Evolutionary conservation across 2,329 filamentous ascomycete genomes (phyloP).

Genomic region (Alternaria ethzedia): DNA sequence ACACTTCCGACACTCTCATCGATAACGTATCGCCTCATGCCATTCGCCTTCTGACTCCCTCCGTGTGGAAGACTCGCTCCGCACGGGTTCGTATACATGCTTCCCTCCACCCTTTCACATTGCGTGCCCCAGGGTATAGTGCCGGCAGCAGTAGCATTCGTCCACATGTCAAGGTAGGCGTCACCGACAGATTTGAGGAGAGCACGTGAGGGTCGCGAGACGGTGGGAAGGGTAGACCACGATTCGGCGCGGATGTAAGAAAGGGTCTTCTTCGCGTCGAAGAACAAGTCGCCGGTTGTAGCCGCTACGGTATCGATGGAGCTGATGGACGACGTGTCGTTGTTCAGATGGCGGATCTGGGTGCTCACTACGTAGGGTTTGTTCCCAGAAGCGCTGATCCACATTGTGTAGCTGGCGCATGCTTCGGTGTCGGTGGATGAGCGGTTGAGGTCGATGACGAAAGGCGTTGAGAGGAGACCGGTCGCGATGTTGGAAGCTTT

Average conservation of each 20-base stretch:
- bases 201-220: slow-evolving; percentile 30
- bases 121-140: slow-evolving; percentile 38
- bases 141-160: slow-evolving; percentile 34
- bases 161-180: slow-evolving; percentile 43
- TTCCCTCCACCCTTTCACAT: slow-evolving; percentile 39
- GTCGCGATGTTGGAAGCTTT: slow-evolving; percentile 31
- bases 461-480: slow-evolving; percentile 24
- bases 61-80: slow-evolving; percentile 30
- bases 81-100: slow-evolving; percentile 32
- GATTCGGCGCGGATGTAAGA: slow-evolving; percentile 35
- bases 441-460: slow-evolving; percentile 33
- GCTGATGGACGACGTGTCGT: slow-evolving; percentile 29
- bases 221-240: slow-evolving; percentile 27
- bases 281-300: slow-evolving; percentile 39
- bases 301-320: slow-evolving; percentile 39
- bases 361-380: slow-evolving; percentile 38
- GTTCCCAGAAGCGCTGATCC: slow-evolving; percentile 28
- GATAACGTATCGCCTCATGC: slow-evolving; percentile 39
- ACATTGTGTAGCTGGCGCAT: slow-evolving; percentile 41
- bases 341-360: slow-evolving; percentile 31
- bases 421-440: slow-evolving; percentile 32
- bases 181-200: slow-evolving; percentile 35
- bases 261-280: slow-evolving; percentile 35
- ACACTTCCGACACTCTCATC: slow-evolving; percentile 37
- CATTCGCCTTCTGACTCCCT: slow-evolving; percentile 34